These are phyloP conservation scores for Stephanodiscus minutulus DNA, from an alignment of 108 stramenopile genomes.

Conservation along the genomic window DNA sequence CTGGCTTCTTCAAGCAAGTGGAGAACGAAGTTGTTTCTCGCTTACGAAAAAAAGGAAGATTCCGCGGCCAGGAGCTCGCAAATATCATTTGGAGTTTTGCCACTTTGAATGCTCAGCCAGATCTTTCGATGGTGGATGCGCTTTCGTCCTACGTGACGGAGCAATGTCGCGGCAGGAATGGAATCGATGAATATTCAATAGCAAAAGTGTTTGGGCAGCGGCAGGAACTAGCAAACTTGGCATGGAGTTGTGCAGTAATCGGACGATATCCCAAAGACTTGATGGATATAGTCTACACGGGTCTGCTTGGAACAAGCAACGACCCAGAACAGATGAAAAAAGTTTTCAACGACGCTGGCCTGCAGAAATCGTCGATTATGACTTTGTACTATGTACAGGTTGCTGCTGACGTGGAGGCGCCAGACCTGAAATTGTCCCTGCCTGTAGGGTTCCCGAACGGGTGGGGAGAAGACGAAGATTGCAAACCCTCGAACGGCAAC, in stretches of 20 bases:
- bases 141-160: slow-evolving; percentile 49
- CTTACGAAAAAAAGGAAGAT: slow-evolving; percentile 17
- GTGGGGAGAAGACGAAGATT: slow-evolving; percentile 49
- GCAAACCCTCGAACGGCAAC: slow-evolving; percentile 9
- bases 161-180: slow-evolving; percentile 37
- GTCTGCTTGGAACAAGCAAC: slow-evolving; percentile 63
- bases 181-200: slow-evolving; percentile 47
- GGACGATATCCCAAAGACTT: slow-evolving; percentile 61
- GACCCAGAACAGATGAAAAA: slow-evolving; percentile 40
- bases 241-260: slow-evolving; percentile 65
- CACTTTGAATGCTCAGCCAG: slow-evolving; percentile 60
- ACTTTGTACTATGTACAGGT: slow-evolving; percentile 62
- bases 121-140: slow-evolving; percentile 45
- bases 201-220: slow-evolving; percentile 57
- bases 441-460: slow-evolving; percentile 71
- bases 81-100: slow-evolving; percentile 80
- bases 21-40: slow-evolving; percentile 41
- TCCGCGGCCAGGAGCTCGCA: slow-evolving; percentile 75
- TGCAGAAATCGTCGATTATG: slow-evolving; percentile 47
- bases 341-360: slow-evolving; percentile 38
- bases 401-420: slow-evolving; percentile 58
- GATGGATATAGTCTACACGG: slow-evolving; percentile 61
- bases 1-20: slow-evolving; percentile 54
- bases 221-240: slow-evolving; percentile 78
- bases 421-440: slow-evolving; percentile 45